Base-by-base conservation (phyloP, 495 filamentous ascomycete genomes). In the Hyaloscypha hepaticicola region DNA sequence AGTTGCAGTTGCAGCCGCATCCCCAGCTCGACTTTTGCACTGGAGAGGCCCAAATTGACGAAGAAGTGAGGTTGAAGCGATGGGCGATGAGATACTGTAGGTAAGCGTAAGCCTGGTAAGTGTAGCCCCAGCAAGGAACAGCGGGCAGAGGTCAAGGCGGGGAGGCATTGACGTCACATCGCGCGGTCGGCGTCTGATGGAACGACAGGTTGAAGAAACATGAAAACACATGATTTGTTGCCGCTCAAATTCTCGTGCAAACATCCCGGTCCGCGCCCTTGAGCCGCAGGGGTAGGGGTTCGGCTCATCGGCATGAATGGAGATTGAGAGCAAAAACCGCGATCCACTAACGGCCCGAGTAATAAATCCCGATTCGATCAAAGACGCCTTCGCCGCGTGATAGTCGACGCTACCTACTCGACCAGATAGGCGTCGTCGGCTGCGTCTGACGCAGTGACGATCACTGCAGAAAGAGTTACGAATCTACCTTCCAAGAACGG, bases 281-380 rank as follows among this genome's bases (percentile, higher is more conserved):
- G 14, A 49, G 41, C 19, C 19, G 58, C 12, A 16, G 27, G 26
- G 3, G 4, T 41, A 12, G 5, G 31, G 31, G 12, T 41, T 14
- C 5, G 38, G 38, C 31, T n/a, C n/a, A n/a, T n/a, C n/a, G n/a
- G n/a, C n/a, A n/a, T n/a, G n/a, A n/a, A n/a, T n/a, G n/a, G n/a
- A n/a, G n/a, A n/a, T n/a, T n/a, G n/a, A n/a, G n/a, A n/a, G n/a
- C n/a, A n/a, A n/a, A 51, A 21, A 58, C 11, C 19, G 9, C 2
- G 53, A 55, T 63, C 65, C 65, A 67, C 65, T 63, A 67, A 59
- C 28, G 31, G 16, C 53, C 65, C 65, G 65, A 67, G 21, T 24
- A 38, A 34, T 5, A 3, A 29, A 28, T 9, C n/a, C n/a, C n/a
- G n/a, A n/a, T n/a, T n/a, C n/a, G n/a, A n/a, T n/a, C n/a, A n/a